Percentiles rank a stretch among this genome's conserved stretches.
phyloP scores from a whole-genome alignment of 2,329 filamentous ascomycete genomes.

The Gaeumannomyces sp. region DNA sequence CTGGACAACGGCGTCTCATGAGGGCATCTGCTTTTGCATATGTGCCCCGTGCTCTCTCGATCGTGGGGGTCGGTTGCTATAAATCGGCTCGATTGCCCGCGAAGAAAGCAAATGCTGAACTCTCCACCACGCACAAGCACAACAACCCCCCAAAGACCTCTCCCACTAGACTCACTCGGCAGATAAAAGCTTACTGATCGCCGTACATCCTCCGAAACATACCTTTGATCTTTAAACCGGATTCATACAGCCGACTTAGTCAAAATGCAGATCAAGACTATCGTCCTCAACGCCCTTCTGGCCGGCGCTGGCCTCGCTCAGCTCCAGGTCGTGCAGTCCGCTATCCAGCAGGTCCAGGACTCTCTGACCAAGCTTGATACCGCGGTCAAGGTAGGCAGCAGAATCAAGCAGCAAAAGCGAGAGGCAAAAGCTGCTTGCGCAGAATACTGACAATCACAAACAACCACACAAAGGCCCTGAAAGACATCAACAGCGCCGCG shows the following conservation, averaged over 20 bases:
- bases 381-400: conserved; percentile 13
- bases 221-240: neutral
- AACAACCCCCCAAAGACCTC: neutral
- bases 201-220: neutral
- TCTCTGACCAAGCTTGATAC: conserved; percentile 50
- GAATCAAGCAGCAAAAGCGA: neutral
- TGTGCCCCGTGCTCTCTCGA: no score
- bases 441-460: neutral
- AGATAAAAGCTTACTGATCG: neutral
- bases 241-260: conserved; percentile 30
- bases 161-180: neutral
- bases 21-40: neutral
- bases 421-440: no score
- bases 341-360: conserved; percentile 49
- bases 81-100: neutral
- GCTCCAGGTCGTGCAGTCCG: conserved; percentile 50
- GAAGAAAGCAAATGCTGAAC: neutral
- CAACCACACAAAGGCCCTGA: neutral
- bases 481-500: neutral
- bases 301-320: conserved; percentile 43
- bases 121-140: neutral
- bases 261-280: conserved; percentile 25
- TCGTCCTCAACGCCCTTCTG: conserved; percentile 38
- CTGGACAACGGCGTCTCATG: neutral
- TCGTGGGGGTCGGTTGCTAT: neutral